phyloP scores from a whole-genome alignment of 2,329 filamentous ascomycete species.

The Monosporascus sp. region DNA sequence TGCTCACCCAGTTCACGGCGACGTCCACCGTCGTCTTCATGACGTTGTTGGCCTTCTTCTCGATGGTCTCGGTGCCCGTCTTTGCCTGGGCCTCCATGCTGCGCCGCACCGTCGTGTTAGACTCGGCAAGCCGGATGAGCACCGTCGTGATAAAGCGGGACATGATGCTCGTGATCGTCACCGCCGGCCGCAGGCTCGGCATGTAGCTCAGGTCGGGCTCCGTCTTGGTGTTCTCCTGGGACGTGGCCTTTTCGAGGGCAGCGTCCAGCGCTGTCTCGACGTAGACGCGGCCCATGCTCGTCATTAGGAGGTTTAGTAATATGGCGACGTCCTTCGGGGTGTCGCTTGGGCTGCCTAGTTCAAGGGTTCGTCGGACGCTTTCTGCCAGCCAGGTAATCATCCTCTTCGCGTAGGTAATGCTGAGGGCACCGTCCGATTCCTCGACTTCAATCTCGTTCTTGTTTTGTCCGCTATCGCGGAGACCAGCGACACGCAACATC shows the following conservation, averaged over 20 bases:
- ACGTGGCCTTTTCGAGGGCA: slow-evolving; percentile 65
- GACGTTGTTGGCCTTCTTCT: slow-evolving; percentile 70
- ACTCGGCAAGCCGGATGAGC: slow-evolving; percentile 80
- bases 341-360: slow-evolving; percentile 81
- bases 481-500: slow-evolving; percentile 81
- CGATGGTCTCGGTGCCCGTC: slow-evolving; percentile 68
- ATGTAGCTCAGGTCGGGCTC: slow-evolving; percentile 89
- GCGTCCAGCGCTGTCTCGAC: slow-evolving; percentile 65
- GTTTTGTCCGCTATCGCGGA: slow-evolving; percentile 69
- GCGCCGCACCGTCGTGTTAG: slow-evolving; percentile 83
- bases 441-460: slow-evolving; percentile 86
- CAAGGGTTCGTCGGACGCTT: slow-evolving; percentile 83
- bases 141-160: slow-evolving; percentile 87
- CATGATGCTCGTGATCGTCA: slow-evolving; percentile 89
- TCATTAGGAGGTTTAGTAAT: slow-evolving; percentile 76
- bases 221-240: slow-evolving; percentile 72
- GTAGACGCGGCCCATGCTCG: slow-evolving; percentile 82
- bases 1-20: slow-evolving; percentile 69
- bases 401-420: slow-evolving; percentile 82
- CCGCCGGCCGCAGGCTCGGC: slow-evolving; percentile 70
- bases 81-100: slow-evolving; percentile 83
- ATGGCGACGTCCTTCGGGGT: slow-evolving; percentile 91
- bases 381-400: slow-evolving; percentile 98
- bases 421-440: slow-evolving; percentile 82
- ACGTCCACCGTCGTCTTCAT: slow-evolving; percentile 58